Evolutionary conservation across 2,329 filamentous ascomycete genomes (phyloP).

Genomic region (Penicillium sp.): DNA sequence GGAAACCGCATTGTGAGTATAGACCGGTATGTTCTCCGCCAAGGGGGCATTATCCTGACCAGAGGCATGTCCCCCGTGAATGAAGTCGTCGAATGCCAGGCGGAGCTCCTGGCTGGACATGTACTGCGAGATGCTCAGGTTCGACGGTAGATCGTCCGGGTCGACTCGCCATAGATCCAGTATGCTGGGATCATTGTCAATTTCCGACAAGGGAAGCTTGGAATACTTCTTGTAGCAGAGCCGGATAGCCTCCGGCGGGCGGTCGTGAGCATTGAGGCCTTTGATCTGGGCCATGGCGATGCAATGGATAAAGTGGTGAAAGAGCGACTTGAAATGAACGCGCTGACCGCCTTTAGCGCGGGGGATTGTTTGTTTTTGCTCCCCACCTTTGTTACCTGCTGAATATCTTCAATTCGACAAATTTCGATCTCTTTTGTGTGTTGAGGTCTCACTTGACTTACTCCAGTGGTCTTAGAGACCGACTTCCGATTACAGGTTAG

Average conservation of each 20-base stretch:
- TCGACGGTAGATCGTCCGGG: conserved; percentile 25
- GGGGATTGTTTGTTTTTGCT: conserved; percentile 36
- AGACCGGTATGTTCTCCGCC: conserved; percentile 32
- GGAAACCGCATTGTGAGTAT: conserved; percentile 32
- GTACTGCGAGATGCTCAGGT: conserved; percentile 27
- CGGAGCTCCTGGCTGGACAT: conserved; percentile 28
- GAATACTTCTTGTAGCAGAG: conserved; percentile 70
- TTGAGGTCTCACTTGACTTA: conserved; percentile 8
- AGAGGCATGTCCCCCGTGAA: conserved; percentile 11
- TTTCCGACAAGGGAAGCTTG: conserved; percentile 51
- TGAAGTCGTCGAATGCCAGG: conserved; percentile 31
- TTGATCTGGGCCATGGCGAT: conserved; percentile 32
- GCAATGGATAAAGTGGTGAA: not conserved
- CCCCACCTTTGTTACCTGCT: conserved; percentile 22
- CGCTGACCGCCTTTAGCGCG: conserved; percentile 32
- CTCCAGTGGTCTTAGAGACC: conserved; percentile 3
- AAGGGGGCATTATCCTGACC: conserved; percentile 13
- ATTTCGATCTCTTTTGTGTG: conserved; percentile 1
- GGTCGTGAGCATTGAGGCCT: conserved; percentile 67
- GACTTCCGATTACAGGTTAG: conserved; percentile 2
- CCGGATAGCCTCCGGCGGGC: conserved; percentile 66
- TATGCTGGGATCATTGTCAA: conserved; percentile 54
- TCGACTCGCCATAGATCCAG: conserved; percentile 49
- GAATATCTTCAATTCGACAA: conserved; percentile 9
- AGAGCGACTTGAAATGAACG: conserved; percentile 11